Conservation (phyloP, 2,329 filamentous ascomycete species). For the Eutypella sp. region DNA sequence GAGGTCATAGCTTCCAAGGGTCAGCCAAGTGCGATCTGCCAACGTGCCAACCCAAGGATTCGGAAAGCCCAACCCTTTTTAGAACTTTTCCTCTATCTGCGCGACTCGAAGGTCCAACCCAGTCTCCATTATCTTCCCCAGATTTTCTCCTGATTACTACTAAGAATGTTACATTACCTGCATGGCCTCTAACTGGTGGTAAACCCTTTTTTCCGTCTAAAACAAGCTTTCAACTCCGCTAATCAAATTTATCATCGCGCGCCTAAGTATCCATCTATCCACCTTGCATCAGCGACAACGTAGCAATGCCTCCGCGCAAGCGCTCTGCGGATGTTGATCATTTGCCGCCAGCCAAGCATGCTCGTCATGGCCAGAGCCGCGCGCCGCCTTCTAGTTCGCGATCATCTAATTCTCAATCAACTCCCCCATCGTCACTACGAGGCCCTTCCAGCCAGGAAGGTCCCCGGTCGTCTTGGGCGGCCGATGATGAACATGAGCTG, state of each 20-base stretch:
- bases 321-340: neutral
- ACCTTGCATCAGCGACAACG: neutral
- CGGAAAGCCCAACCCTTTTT: too few species aligned
- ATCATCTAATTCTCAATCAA: conserved; percentile 6
- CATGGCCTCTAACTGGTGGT: too few species aligned
- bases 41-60: too few species aligned
- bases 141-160: neutral
- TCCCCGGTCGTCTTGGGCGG: conserved; percentile 10
- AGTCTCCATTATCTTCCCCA: neutral
- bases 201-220: too few species aligned
- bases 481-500: conserved; percentile 30
- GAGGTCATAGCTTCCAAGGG: neutral
- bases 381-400: conserved; percentile 2
- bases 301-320: neutral
- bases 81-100: neutral
- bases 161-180: neutral
- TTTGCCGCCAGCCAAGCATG: conserved; percentile 9
- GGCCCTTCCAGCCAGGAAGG: conserved; percentile 6
- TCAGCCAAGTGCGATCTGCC: neutral
- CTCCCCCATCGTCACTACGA: conserved; percentile 15
- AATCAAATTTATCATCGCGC: neutral
- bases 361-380: conserved; percentile 6
- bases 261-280: neutral
- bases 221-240: neutral
- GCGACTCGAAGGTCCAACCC: neutral